Conservation (phyloP, 345 rosid genomes). For the Eucalyptus microcorys region DNA sequence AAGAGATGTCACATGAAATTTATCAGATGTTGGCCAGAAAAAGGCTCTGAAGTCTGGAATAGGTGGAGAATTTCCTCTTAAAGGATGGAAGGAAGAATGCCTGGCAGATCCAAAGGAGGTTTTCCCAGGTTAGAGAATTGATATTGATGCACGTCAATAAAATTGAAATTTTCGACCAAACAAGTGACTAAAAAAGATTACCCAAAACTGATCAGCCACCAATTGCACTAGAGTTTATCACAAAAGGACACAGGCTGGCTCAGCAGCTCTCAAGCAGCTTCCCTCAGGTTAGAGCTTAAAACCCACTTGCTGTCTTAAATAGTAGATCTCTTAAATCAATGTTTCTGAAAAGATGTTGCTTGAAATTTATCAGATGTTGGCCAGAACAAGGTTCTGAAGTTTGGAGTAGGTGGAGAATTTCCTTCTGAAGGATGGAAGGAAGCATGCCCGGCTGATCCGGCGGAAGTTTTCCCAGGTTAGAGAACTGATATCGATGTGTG, state of each 20-base stretch:
- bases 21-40: background rate
- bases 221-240: background rate
- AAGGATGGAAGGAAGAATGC: background rate
- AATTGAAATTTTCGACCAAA: background rate
- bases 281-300: background rate
- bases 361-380: background rate
- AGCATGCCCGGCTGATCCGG: background rate
- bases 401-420: background rate
- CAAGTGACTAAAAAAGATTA: background rate
- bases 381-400: background rate
- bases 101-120: background rate
- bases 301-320: background rate
- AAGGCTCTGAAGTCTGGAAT: background rate
- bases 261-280: background rate
- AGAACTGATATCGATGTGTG: background rate
- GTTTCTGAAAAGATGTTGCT: background rate
- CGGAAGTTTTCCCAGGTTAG: background rate
- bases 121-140: background rate
- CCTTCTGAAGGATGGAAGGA: background rate
- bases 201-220: background rate
- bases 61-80: background rate
- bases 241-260: background rate
- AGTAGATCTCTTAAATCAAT: background rate
- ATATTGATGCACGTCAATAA: background rate
- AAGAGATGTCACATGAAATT: background rate